phyloP scores from a whole-genome alignment of 2,329 filamentous ascomycete species.

The Claviceps africana region DNA sequence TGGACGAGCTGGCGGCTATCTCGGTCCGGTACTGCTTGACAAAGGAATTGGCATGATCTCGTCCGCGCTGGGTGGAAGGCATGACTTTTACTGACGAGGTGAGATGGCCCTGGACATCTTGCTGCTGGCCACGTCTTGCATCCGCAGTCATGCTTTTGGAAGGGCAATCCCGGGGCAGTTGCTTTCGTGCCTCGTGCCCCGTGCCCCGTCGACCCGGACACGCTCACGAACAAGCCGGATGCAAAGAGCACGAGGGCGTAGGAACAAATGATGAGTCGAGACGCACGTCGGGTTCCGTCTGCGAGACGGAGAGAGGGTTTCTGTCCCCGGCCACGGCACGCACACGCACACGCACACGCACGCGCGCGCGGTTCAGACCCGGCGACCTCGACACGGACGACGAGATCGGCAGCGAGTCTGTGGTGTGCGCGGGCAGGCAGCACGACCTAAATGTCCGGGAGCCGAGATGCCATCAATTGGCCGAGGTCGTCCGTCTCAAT shows the following conservation, averaged over 20 bases:
- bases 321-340: constrained; percentile 1
- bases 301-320: too few species aligned
- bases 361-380: constrained; percentile 7
- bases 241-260: not conserved
- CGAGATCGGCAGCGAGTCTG: constrained; percentile 7
- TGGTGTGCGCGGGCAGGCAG: constrained; percentile 9
- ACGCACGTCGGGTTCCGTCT: not conserved
- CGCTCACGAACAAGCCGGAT: not conserved
- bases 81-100: constrained; percentile 16
- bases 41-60: constrained; percentile 27
- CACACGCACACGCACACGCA: not conserved
- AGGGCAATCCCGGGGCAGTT: constrained; percentile 3
- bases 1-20: constrained; percentile 63
- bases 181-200: not conserved
- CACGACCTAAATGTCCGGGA: constrained; percentile 6
- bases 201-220: not conserved
- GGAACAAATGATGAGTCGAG: not conserved
- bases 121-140: constrained; percentile 19
- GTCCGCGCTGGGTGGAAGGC: constrained; percentile 13
- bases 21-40: constrained; percentile 69
- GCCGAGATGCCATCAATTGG: constrained; percentile 7
- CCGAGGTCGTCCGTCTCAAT: not conserved
- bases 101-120: constrained; percentile 24
- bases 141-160: constrained; percentile 23
- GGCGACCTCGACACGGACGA: constrained; percentile 7